These are phyloP conservation scores for Arachis stenosperma DNA, from an alignment of 306 rosid genomes.

Conservation along the genomic window DNA sequence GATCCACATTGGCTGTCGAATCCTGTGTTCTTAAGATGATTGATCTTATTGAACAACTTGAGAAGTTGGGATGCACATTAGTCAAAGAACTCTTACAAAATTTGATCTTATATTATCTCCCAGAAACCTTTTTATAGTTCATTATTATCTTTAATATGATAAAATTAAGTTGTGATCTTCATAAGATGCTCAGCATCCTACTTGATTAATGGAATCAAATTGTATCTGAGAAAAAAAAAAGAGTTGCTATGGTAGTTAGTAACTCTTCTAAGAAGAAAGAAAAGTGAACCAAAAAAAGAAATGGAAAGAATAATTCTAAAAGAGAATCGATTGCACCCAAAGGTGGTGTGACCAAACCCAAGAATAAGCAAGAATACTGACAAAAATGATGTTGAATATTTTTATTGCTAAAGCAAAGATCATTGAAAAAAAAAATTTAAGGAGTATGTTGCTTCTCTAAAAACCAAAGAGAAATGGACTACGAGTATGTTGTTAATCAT, in stretches of 20 bases:
- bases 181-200: background rate
- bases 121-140: too few species aligned
- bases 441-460: background rate
- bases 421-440: too few species aligned
- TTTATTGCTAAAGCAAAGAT: too few species aligned
- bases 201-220: too few species aligned
- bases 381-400: background rate
- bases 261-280: background rate
- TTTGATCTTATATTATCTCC: too few species aligned
- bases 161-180: background rate
- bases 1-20: too few species aligned
- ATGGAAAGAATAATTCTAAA: background rate
- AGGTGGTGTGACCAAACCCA: background rate
- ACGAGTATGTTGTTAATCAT: conserved; percentile 14
- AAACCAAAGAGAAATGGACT: background rate
- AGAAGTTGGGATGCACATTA: too few species aligned
- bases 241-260: background rate
- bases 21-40: too few species aligned
- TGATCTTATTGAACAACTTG: too few species aligned
- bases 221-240: background rate
- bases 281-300: too few species aligned
- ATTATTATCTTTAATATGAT: too few species aligned
- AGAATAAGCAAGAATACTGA: background rate
- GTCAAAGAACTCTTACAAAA: too few species aligned
- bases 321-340: background rate